Evolutionary conservation across 306 rosid species (phyloP).

Genomic region (Glycine tomentella): DNA sequence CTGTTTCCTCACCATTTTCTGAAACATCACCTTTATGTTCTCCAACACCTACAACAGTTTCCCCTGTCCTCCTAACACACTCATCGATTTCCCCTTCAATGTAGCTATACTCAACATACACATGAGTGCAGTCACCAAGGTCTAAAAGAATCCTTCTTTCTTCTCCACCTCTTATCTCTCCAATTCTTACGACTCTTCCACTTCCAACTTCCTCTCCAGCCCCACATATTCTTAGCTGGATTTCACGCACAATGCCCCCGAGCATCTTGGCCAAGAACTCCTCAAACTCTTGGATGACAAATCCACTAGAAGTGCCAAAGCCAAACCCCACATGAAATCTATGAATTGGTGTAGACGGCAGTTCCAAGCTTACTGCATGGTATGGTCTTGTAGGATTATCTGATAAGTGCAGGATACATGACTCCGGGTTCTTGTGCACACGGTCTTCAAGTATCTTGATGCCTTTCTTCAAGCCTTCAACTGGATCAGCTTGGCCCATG

Average conservation of each 20-base stretch:
- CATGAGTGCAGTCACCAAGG: conserved; percentile 65
- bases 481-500: conserved; percentile 87
- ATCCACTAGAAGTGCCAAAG: conserved; percentile 67
- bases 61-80: conserved; percentile 75
- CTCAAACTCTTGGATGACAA: conserved; percentile 84
- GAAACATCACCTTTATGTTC: conserved; percentile 52
- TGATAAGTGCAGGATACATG: conserved; percentile 75
- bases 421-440: conserved; percentile 73
- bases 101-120: conserved; percentile 76
- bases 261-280: conserved; percentile 76
- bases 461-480: conserved; percentile 86
- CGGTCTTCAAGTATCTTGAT: conserved; percentile 85
- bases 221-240: conserved; percentile 69
- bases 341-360: conserved; percentile 77
- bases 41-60: conserved; percentile 67
- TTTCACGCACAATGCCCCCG: conserved; percentile 77
- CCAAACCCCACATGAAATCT: conserved; percentile 88
- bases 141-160: conserved; percentile 75
- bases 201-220: conserved; percentile 61
- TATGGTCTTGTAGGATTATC: conserved; percentile 76
- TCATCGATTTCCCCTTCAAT: conserved; percentile 74
- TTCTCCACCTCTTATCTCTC: conserved; percentile 84
- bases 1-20: conserved; percentile 49
- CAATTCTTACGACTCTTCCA: conserved; percentile 72
- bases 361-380: conserved; percentile 70